Evolutionary conservation across 2,329 filamentous ascomycete genomes (phyloP).

Genomic region (Rugonectria rugulosa): DNA sequence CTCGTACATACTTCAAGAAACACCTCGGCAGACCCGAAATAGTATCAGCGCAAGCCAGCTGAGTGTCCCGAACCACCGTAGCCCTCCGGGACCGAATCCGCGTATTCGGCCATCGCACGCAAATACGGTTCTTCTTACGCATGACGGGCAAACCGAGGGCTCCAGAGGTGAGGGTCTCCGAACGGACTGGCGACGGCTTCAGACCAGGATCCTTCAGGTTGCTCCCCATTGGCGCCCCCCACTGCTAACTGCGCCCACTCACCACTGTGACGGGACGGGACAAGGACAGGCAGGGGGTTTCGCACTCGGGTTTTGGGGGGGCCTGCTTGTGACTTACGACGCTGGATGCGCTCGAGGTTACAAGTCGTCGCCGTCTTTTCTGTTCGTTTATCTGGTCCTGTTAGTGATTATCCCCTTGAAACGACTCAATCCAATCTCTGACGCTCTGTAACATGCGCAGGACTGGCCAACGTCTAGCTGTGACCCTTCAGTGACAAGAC

Average conservation of each 20-base stretch:
- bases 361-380: slow-evolving; percentile 10
- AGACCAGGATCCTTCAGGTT: slow-evolving; percentile 13
- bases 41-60: no score
- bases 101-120: slow-evolving; percentile 9
- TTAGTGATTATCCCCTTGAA: slow-evolving; percentile 15
- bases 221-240: slow-evolving; percentile 28
- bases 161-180: background rate
- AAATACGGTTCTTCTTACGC: no score
- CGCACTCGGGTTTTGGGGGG: slow-evolving; percentile 26
- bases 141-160: slow-evolving; percentile 2
- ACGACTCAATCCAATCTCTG: slow-evolving; percentile 8
- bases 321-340: slow-evolving; percentile 30
- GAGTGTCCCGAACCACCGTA: background rate
- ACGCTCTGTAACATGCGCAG: background rate
- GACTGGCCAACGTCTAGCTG: background rate
- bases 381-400: no score
- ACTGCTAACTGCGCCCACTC: slow-evolving; percentile 3
- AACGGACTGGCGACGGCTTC: slow-evolving; percentile 16
- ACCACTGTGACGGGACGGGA: no score
- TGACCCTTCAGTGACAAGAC: background rate
- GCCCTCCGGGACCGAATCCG: background rate
- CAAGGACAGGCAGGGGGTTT: slow-evolving; percentile 18
- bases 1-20: no score
- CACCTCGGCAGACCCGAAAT: background rate
- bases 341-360: slow-evolving; percentile 10